Evolutionary conservation across 768 basidiomycete genomes (phyloP).

Genomic region (Pulveroboletus sp.): DNA sequence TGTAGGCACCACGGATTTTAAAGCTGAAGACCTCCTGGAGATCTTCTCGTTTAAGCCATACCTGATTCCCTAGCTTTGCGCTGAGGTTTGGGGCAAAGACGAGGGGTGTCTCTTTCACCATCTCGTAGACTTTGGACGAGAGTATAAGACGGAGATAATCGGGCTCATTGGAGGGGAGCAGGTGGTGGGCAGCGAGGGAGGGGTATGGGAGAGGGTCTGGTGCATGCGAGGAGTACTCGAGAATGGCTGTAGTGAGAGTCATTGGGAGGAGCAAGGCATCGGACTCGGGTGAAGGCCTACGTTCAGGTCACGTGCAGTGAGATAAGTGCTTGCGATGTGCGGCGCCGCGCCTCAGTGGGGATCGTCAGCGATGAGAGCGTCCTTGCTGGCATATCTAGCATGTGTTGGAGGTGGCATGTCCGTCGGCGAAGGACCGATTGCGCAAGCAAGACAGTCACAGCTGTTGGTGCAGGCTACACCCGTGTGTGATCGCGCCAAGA

Average conservation of each 20-base stretch:
- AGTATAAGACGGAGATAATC: slow-evolving; percentile 88
- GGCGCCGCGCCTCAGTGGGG: neutral
- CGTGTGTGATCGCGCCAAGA: slow-evolving; percentile 19
- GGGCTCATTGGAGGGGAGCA: slow-evolving; percentile 63
- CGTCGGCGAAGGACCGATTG: slow-evolving; percentile 3
- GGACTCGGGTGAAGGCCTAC: no score
- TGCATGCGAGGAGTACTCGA: slow-evolving; percentile 68
- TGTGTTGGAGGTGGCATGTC: neutral
- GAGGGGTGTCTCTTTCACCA: slow-evolving; percentile 85
- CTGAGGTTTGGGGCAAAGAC: slow-evolving; percentile 85
- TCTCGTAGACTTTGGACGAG: slow-evolving; percentile 86
- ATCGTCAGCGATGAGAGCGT: slow-evolving; percentile 12
- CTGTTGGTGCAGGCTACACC: neutral
- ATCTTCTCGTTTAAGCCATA: slow-evolving; percentile 97
- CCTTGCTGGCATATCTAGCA: slow-evolving; percentile 4
- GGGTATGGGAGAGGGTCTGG: slow-evolving; percentile 64
- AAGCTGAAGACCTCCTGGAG: slow-evolving; percentile 97
- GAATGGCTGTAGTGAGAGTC: slow-evolving; percentile 40
- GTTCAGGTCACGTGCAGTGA: slow-evolving; percentile 22
- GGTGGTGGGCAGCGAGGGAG: slow-evolving; percentile 58
- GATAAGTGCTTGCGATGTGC: slow-evolving; percentile 20
- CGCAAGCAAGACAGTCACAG: neutral
- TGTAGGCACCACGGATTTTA: slow-evolving; percentile 98
- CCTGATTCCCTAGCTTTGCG: slow-evolving; percentile 81
- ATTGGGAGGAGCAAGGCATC: slow-evolving; percentile 1